Evolutionary conservation across 331 rosid species (phyloP), one percentile per base, ranked within the genome.

Genomic region (Pyrus hybrid): DNA sequence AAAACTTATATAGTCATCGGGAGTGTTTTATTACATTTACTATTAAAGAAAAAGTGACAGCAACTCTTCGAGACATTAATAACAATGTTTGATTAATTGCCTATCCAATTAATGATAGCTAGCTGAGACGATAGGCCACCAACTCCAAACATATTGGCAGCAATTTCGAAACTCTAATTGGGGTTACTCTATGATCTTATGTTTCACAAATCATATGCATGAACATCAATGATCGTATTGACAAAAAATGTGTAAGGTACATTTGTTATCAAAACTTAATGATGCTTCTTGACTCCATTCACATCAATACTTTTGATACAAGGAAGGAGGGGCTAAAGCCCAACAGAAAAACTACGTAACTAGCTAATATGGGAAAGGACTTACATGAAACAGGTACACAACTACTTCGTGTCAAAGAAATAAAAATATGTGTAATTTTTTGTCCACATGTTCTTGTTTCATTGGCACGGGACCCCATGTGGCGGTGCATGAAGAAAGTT

Each of bases 111-210:
- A 57, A 57, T 9, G 11, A 8, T 57, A 57, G 63, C 26, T 57
- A 57, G 28, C 14, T 30, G 75, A 75, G 64, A 71, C 65, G 58
- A 80, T 63, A 66, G 85, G 84, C 71, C 79, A 74, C 64, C 79
- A 71, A 78, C 84, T 85, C 71, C 84, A 53, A 63, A 51, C 76
- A 78, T 30, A 29, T 81, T 81, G 86, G 86, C 79, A 65, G n/a
- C 32, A 66, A 37, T 57, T 81, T 85, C 72, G 67, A 74, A 71
- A 72, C 76, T 58, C 45, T 70, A 49, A 49, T 49, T 49, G 56
- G n/a, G 56, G n/a, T 49, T 49, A 49, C 18, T 49, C 9, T 49
- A 49, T 16, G n/a, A 17, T 7, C 56, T 17, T 49, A 49, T 49
- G 56, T 49, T 49, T 49, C 56, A 49, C n/a, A 49, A 49, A 49